Conservation (phyloP, 768 basidiomycete genomes). For the button mushroom (Agaricus bisporus) region DNA sequence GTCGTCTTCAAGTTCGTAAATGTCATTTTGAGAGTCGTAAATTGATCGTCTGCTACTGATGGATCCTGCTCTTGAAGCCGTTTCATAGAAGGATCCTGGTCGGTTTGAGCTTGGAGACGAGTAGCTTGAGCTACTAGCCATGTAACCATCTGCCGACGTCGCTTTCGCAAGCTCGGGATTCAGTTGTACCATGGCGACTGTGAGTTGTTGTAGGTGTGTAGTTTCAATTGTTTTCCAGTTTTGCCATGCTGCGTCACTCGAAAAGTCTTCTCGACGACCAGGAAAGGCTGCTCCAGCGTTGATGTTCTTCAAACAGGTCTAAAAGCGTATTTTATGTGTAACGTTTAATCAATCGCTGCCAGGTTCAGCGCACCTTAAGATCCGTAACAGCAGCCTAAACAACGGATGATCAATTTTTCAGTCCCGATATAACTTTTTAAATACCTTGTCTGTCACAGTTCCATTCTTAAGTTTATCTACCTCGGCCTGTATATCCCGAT, state of each 20-base stretch:
- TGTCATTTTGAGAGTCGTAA: constrained; percentile 30
- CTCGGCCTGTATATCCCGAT: constrained; percentile 64
- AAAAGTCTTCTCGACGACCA: constrained; percentile 82
- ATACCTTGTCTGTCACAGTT: constrained; percentile 72
- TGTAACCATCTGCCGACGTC: constrained; percentile 48
- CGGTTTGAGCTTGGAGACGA: constrained; percentile 20
- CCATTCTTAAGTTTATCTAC: constrained; percentile 57
- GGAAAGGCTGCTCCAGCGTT: constrained; percentile 80
- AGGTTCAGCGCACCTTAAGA: constrained; percentile 55
- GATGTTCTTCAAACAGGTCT: constrained; percentile 91
- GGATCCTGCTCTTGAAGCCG: constrained; percentile 49
- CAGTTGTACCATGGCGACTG: constrained; percentile 78
- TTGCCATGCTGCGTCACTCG: constrained; percentile 74
- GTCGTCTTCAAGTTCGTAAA: constrained; percentile 58
- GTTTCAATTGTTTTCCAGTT: constrained; percentile 82
- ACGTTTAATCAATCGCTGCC: background rate
- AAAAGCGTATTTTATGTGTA: constrained; percentile 10
- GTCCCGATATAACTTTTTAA: constrained; percentile 4
- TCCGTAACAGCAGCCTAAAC: constrained; percentile 76
- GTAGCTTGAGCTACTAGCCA: constrained; percentile 13
- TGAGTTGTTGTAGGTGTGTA: constrained; percentile 78
- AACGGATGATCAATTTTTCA: constrained; percentile 6
- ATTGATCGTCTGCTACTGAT: constrained; percentile 66
- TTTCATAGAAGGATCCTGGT: constrained; percentile 52
- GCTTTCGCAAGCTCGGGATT: constrained; percentile 87